phyloP scores from a whole-genome alignment of 805 yeast genomes.

The Candida qinlingensis region DNA sequence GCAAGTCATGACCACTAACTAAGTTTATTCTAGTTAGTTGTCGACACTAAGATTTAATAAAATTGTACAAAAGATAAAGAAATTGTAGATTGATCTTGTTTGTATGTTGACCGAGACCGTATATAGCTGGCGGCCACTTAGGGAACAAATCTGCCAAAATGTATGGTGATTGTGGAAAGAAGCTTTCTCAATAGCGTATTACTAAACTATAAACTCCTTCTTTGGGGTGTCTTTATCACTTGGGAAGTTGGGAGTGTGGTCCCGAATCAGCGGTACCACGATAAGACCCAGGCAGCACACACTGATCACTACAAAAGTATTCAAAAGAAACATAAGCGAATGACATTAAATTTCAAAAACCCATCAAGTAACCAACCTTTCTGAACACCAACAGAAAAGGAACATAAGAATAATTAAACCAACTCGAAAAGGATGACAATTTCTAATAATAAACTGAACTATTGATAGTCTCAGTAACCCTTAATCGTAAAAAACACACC shows the following conservation, averaged over 20 bases:
- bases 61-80: constrained; percentile 2
- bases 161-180: no score
- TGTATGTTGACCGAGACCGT: no score
- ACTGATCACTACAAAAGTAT: no score
- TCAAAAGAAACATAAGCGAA: background rate
- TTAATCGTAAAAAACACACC: background rate
- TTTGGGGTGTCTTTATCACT: no score
- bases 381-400: background rate
- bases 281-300: background rate
- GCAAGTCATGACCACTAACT: constrained; percentile 89
- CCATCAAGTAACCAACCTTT: background rate
- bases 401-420: background rate
- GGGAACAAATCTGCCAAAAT: no score
- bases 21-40: constrained; percentile 11
- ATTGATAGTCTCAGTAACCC: no score
- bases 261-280: no score
- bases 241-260: no score
- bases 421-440: background rate
- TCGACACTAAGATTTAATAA: constrained; percentile 4
- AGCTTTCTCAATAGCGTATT: no score
- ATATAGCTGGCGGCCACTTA: background rate
- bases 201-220: no score
- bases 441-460: background rate
- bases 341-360: background rate
- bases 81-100: background rate